A percentile compares a stretch with the other conserved stretches of the same genome.
Conservation (phyloP, 2,329 filamentous ascomycete species). For the Fusarium oligoseptatum region DNA sequence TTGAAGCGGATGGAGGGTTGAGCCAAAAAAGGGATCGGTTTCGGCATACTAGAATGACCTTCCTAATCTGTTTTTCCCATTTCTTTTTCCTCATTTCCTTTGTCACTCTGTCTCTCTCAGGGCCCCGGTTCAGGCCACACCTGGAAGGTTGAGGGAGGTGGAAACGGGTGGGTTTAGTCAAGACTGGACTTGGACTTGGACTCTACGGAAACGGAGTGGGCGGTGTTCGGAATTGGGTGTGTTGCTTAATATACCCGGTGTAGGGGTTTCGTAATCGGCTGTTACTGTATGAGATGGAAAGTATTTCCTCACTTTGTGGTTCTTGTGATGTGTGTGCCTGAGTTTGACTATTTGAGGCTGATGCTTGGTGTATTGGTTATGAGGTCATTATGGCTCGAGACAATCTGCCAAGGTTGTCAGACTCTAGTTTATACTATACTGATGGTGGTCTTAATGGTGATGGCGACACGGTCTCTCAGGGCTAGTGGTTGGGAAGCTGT, state of each 20-base stretch:
- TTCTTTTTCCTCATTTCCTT: conserved; percentile 24
- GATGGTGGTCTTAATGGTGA: neutral
- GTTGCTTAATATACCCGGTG: conserved; percentile 47
- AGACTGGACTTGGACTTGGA: conserved; percentile 38
- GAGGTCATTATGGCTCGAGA: neutral
- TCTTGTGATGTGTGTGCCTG: neutral
- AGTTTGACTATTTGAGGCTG: neutral
- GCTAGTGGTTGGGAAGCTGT: neutral
- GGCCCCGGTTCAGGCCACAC: conserved; percentile 22
- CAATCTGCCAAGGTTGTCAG: neutral
- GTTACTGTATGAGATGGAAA: conserved; percentile 28
- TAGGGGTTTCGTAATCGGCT: conserved; percentile 36
- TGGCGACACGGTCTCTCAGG: neutral
- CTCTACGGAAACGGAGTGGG: conserved; percentile 37
- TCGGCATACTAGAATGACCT: conserved; percentile 36
- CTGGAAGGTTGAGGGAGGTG: conserved; percentile 23
- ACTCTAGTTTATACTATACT: neutral
- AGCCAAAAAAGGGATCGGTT: conserved; percentile 19
- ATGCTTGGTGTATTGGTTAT: neutral
- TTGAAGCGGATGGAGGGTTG: conserved; percentile 11
- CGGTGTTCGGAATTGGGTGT: conserved; percentile 41
- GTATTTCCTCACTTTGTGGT: neutral
- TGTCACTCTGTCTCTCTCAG: conserved; percentile 20
- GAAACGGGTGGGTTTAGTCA: conserved; percentile 30
- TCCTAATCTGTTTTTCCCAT: neutral